phyloP scores from a whole-genome alignment of 257 asterid genomes.

The Haberlea rhodopensis region DNA sequence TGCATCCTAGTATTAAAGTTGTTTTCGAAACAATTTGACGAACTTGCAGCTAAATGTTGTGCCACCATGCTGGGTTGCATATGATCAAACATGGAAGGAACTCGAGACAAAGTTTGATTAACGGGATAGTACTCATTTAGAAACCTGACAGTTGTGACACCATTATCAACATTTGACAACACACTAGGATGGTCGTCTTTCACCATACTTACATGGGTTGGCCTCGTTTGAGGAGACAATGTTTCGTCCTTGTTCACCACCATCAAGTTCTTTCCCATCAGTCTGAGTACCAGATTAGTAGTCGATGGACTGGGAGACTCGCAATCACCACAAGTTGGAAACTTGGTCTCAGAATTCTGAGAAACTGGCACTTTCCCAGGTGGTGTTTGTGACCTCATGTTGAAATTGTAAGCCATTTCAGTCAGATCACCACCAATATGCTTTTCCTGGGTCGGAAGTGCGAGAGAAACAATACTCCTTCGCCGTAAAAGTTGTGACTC shows the following conservation, averaged over 20 bases:
- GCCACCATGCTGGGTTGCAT: conserved; percentile 23
- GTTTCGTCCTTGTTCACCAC: conserved; percentile 66
- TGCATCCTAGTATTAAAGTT: conserved; percentile 31
- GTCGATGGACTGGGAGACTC: conserved; percentile 63
- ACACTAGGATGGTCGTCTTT: conserved; percentile 27
- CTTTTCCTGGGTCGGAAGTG: conserved; percentile 36
- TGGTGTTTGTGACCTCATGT: conserved; percentile 31
- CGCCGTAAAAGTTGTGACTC: conserved; percentile 49
- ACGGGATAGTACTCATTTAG: conserved; percentile 29
- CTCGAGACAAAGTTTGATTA: conserved; percentile 31
- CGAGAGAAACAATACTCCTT: conserved; percentile 32
- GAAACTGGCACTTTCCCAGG: conserved; percentile 32
- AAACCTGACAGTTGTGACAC: conserved; percentile 25
- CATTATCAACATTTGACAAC: conserved; percentile 26
- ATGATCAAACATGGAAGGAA: conserved; percentile 26
- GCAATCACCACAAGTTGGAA: conserved; percentile 31
- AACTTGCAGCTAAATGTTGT: conserved; percentile 37
- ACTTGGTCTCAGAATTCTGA: conserved; percentile 40
- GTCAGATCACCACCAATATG: conserved; percentile 29
- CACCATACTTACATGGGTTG: conserved; percentile 27
- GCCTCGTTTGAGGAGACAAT: conserved; percentile 32
- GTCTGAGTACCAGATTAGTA: conserved; percentile 67
- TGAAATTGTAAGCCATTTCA: conserved; percentile 22
- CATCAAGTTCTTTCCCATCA: conserved; percentile 94
- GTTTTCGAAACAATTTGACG: conserved; percentile 34